Evolutionary conservation across 2,329 filamentous ascomycete species (phyloP), one percentile per base, ranked within the genome.

Genomic region (Sarocladiaceae sp.): DNA sequence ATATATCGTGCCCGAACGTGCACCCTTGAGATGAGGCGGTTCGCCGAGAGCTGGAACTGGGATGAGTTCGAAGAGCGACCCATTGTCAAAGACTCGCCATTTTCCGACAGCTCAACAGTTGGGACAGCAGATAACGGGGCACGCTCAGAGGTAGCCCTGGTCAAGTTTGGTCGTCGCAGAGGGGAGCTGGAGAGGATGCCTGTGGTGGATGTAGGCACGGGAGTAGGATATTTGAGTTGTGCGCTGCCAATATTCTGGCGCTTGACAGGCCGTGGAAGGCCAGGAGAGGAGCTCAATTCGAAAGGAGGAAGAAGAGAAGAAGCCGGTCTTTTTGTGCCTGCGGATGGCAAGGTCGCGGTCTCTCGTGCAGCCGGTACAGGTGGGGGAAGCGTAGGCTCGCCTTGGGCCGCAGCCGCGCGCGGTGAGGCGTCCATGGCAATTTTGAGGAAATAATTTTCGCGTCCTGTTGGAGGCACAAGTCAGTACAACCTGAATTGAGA

Each of bases 1-100:
- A 91, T 78, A 63, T 90, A 98, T 44, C 82, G 79, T 50, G 89
- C 90, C 66, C 88, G 85, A 64, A 96, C 85, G 61, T 98, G 93
- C 19, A 97, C 80, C 58, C 93, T 85, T 57, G 93, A 97, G 50
- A 98, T 88, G 48, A 94, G 79, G 37, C 89, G 86, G 67, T 95
- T 95, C 54, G 88, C 81, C 20, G 93, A 93, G 12, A 98, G 76
- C 66, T 96, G 91, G 63, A 91, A 93, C 60, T 96, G 82, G n/a
- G 89, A 95, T 12, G 90, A 95, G 65, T 88, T 91, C 68, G 88
- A 95, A 5, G 90, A 96, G 52, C 93, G 80, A 51, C 93, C 93
- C 84, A 98, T 93, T 49, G 85, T 75, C 26, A 95, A 68, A 12
- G 81, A 70, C 55, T 95, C 87, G 51, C 91, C 90, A 65, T 85